Base-by-base conservation (phyloP, 2,329 filamentous ascomycete species). In the Xylaria digitata region DNA sequence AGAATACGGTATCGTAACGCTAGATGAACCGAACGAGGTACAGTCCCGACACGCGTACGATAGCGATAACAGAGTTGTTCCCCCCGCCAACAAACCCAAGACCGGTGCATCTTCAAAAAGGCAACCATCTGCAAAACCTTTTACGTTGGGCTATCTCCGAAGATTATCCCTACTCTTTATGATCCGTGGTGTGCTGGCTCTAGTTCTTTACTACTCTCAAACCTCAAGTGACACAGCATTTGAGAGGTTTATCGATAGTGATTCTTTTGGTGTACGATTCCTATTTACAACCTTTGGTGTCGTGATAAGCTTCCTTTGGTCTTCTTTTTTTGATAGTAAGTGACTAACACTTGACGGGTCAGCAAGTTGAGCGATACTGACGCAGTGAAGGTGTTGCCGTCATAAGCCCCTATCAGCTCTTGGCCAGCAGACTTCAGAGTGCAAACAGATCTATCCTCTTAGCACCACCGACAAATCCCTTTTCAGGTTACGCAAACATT, bases 281-380 rank as follows among this genome's bases (percentile, higher is more conserved):
- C 68, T 83, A 13, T 82, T 82, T 63, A 80, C 81, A 1, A 66
- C 73, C 5, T 62, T 81, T 1, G 81, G 80, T 46, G 77, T 82
- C 1, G 61, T 76, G 4, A 76, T 80, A 34, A 78, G 78, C 19
- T 72, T 80, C n/a, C 77, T 78, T 56, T 82, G 80, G 80, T 74
- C 74, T 4, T 74, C 74, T 1, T 78, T 82, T 61, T 79, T 80
- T 50, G 67, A 73, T 53, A 76, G 80, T 81, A 72, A 72, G 76
- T 30, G 26, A 17, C 5, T 37, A 19, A 45, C n/a, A 19, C 17
- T 19, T 19, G 2, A 19, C n/a, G 6, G 3, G 6, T 45, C 17
- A 26, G 8, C 46, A 7, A 9, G 17, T 26, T 2, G 4, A 17
- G 66, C 32, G 15, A 4, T 50, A 53, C 30, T 66, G 43, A 21